Evolutionary conservation across 2,329 filamentous ascomycete genomes (phyloP).

Genomic region (Talaromyces sp.): DNA sequence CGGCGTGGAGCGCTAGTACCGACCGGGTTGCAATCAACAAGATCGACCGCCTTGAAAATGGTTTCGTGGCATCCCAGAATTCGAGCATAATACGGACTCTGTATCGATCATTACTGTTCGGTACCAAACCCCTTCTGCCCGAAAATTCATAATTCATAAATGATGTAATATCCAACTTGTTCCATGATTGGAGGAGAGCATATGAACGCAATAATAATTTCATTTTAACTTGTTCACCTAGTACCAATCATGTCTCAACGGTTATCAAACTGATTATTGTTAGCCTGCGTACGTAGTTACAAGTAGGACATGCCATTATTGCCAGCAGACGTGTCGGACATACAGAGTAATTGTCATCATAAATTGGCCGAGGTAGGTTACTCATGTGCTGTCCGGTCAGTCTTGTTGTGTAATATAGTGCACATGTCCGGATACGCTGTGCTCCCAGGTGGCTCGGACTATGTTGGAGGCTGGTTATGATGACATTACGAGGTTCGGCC

Average conservation of each 20-base stretch:
- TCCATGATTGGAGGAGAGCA: neutral
- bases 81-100: neutral
- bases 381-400: neutral
- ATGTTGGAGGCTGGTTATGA: neutral
- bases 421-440: neutral
- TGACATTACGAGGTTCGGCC: neutral
- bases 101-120: neutral
- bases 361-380: neutral
- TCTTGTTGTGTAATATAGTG: neutral
- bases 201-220: neutral
- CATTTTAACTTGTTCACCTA: neutral
- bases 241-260: neutral
- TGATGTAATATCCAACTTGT: neutral
- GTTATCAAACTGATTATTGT: neutral
- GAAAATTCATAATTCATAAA: neutral
- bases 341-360: no score
- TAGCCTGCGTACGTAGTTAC: neutral
- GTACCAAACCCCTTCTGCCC: neutral
- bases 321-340: neutral
- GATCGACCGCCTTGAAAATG: neutral
- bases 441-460: neutral
- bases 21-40: neutral
- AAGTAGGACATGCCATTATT: no score
- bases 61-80: neutral
- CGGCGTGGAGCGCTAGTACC: neutral